Percentiles rank a stretch among this genome's conserved stretches.
Evolutionary conservation across 495 filamentous ascomycete species (phyloP).

Genomic region (Pyrenula aspistea): DNA sequence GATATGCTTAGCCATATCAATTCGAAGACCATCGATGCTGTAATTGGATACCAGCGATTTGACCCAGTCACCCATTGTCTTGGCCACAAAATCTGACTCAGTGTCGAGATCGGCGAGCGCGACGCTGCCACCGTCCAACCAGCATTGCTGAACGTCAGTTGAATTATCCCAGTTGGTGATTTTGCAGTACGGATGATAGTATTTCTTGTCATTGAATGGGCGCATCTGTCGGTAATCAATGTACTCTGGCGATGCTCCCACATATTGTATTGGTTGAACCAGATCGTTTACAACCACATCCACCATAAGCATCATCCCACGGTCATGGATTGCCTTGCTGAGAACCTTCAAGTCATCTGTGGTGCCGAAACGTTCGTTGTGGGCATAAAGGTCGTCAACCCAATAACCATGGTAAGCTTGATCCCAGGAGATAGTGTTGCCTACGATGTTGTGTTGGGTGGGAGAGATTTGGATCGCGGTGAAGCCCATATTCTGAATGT

Average conservation of each 20-base stretch:
- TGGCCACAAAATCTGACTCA: conserved; percentile 37
- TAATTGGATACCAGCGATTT: conserved; percentile 46
- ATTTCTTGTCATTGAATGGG: conserved; percentile 45
- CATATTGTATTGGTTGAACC: conserved; percentile 41
- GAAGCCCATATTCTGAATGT: conserved; percentile 56
- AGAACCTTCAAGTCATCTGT: conserved; percentile 44
- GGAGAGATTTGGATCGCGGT: conserved; percentile 62
- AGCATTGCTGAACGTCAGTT: conserved; percentile 32
- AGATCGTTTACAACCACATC: conserved; percentile 62
- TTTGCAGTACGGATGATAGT: conserved; percentile 49
- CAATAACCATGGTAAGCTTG: conserved; percentile 57
- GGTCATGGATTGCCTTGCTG: conserved; percentile 36
- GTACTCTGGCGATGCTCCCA: conserved; percentile 8
- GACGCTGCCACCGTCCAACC: conserved; percentile 45
- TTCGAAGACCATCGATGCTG: conserved; percentile 57
- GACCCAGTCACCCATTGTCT: conserved; percentile 48
- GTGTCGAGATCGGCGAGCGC: conserved; percentile 54
- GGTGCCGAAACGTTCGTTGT: conserved; percentile 52
- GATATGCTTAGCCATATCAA: conserved; percentile 61
- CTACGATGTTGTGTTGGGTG: conserved; percentile 41
- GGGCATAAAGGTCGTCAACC: conserved; percentile 46
- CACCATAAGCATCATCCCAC: conserved; percentile 54
- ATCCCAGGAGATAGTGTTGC: conserved; percentile 24
- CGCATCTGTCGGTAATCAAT: conserved; percentile 44
- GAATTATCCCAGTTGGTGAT: conserved; percentile 46